Evolutionary conservation across 1,139 yeast species (phyloP).

Genomic region (Geotrichum phurueaensis): DNA sequence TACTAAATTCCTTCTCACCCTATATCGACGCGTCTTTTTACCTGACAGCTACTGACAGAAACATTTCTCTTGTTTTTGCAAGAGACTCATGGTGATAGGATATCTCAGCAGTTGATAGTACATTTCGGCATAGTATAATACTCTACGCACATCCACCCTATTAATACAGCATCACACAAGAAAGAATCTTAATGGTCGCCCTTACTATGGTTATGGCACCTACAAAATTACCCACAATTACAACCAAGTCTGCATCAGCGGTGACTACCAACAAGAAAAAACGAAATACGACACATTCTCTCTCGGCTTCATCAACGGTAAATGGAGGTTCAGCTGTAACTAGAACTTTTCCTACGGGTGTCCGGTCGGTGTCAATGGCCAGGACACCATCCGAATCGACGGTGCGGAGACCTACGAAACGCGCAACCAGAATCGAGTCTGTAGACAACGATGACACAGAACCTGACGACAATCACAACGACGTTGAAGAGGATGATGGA

Average conservation of each 20-base stretch:
- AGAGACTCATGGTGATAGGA: neutral
- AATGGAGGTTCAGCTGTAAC: neutral
- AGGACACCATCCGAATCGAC: neutral
- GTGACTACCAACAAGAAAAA: neutral
- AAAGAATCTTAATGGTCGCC: constrained; percentile 13
- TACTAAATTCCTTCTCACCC: neutral
- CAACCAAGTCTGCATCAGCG: neutral
- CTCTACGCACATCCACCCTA: neutral
- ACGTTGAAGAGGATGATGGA: constrained; percentile 23
- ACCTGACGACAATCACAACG: neutral
- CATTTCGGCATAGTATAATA: neutral
- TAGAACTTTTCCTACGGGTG: neutral
- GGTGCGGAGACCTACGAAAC: neutral
- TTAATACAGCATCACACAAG: neutral
- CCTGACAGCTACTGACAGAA: neutral
- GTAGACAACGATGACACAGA: constrained; percentile 2
- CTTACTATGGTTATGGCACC: constrained; percentile 18
- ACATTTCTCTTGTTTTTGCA: neutral
- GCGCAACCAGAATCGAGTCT: neutral
- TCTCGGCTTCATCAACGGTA: neutral
- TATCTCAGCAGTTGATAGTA: neutral
- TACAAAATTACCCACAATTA: neutral
- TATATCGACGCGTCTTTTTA: neutral
- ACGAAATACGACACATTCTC: neutral
- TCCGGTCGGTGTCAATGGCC: neutral